Base-by-base conservation (phyloP, 192 early-diverging fungal genomes). In the Podila epicladia region DNA sequence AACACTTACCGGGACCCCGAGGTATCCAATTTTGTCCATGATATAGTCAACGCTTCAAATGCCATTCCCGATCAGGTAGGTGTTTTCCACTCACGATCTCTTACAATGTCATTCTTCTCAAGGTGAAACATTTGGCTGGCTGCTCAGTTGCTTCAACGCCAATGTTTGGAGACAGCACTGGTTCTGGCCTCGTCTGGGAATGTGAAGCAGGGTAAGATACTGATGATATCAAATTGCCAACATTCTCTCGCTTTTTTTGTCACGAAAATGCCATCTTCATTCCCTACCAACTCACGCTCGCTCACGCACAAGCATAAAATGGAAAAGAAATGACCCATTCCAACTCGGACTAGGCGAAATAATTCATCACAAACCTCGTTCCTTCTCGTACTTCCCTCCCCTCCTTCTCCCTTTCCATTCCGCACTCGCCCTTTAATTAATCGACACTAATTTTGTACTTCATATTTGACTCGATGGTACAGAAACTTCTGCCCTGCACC, bases 131-230 rank as follows among this genome's bases (percentile, higher is more conserved):
- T 51, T 45, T 76, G 5, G 55, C 51, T 26, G 75, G 69, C 6
- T 78, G 75, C 26, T 49, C 69, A 55, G 75, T 78, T 9, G 75
- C 69, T 13, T 35, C 41, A 0, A 78, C 75, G 28, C 75, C 75
- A 2, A 37, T 37, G 1, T 31, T 8, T 19, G 1, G 49, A 41
- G 58, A 71, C 2, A 64, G 71, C 15, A 72, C 75, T 6, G 64
- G 68, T 7, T 71, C 69, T 1, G 75, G 75, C 0, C 51, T 78
- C 26, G 58, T 67, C 8, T 78, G 75, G 75, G 59, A 67, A 62
- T 78, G 75, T 31, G 69, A 78, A 31, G 65, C 75, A 35, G 75
- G 75, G 75, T 78, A 72, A 67, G 58, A 24, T 49, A 28, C 26
- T 19, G 24, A 0, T 8, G 19, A n/a, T 29, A 24, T 37, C 35